phyloP scores from a whole-genome alignment of 352 stramenopile genomes.

The Pythium phragmitis region DNA sequence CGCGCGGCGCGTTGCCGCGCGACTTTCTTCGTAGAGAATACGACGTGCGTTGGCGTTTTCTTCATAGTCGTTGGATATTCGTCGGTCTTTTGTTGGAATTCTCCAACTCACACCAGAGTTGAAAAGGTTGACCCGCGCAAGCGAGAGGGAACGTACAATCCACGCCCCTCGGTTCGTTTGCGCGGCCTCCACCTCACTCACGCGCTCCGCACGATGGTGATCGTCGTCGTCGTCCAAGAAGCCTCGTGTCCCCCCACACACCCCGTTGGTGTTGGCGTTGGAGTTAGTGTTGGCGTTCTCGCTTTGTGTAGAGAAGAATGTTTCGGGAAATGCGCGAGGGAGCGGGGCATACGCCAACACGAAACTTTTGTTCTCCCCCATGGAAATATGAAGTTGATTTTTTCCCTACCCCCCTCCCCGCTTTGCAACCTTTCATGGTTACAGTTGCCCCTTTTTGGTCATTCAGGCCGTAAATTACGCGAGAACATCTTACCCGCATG shows the following conservation, averaged over 20 bases:
- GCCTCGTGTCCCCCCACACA: background rate
- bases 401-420: conserved; percentile 15
- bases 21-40: conserved; percentile 72
- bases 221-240: background rate
- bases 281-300: background rate
- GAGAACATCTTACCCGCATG: background rate
- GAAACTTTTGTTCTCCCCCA: conserved; percentile 9
- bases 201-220: background rate
- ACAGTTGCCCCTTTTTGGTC: background rate
- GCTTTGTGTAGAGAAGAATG: background rate
- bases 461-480: conserved; percentile 8
- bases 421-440: conserved; percentile 31
- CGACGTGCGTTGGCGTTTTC: conserved; percentile 47
- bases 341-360: background rate
- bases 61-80: conserved; percentile 6
- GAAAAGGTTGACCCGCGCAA: conserved; percentile 12
- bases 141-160: conserved; percentile 28
- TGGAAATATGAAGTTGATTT: background rate
- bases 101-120: background rate
- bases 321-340: background rate
- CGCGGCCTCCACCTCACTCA: conserved; percentile 9
- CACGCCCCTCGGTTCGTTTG: conserved; percentile 23
- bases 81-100: conserved; percentile 7
- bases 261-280: background rate
- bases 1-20: conserved; percentile 20